A percentile compares a stretch with the other conserved stretches of the same genome.
Conservation (phyloP, 306 rosid species). For the Phaseolus lunatus region DNA sequence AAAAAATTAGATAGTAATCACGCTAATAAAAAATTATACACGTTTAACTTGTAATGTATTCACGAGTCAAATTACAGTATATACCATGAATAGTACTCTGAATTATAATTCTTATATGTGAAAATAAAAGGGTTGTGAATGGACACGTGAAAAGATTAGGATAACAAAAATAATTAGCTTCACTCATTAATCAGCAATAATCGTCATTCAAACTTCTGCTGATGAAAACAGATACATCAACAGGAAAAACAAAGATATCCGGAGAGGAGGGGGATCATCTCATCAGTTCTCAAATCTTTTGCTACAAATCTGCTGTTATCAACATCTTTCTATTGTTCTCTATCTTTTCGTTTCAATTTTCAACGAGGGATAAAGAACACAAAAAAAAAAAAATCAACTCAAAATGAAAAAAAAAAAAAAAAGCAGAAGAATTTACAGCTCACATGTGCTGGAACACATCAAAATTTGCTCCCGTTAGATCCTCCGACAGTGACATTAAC, state of each 20-base stretch:
- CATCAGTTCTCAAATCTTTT: slow-evolving; percentile 46
- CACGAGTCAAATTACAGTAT: neutral
- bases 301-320: slow-evolving; percentile 63
- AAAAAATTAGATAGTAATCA: no score
- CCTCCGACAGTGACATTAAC: slow-evolving; percentile 76
- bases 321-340: slow-evolving; percentile 55
- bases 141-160: slow-evolving; percentile 50
- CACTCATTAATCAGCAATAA: slow-evolving; percentile 55
- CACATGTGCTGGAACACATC: slow-evolving; percentile 74
- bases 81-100: neutral
- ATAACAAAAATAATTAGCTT: slow-evolving; percentile 51
- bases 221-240: slow-evolving; percentile 56
- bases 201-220: slow-evolving; percentile 50
- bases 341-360: slow-evolving; percentile 29
- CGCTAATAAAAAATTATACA: no score
- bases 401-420: slow-evolving; percentile 6
- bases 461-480: slow-evolving; percentile 73
- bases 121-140: neutral
- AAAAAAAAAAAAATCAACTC: slow-evolving; percentile 6
- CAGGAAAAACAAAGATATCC: slow-evolving; percentile 26
- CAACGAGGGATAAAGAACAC: neutral
- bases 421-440: slow-evolving; percentile 48
- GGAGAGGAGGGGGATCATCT: neutral
- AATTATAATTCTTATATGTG: neutral
- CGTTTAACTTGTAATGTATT: no score